Evolutionary conservation across 495 filamentous ascomycete genomes (phyloP).

Genomic region (Evansstolkia leycettana): DNA sequence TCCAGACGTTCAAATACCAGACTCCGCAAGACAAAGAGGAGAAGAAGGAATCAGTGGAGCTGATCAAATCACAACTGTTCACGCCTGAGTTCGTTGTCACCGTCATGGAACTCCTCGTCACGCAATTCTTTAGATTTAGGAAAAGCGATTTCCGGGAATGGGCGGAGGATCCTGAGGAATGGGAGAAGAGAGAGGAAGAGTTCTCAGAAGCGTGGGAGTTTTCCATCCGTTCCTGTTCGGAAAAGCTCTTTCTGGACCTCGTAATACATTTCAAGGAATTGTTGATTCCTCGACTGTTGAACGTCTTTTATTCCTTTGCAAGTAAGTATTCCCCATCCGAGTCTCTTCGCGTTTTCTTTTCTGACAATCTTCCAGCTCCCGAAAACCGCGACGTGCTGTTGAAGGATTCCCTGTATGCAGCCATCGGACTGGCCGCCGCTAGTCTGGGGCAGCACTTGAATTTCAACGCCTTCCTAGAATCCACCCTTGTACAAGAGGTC

Average conservation of each 20-base stretch:
- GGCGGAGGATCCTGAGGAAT: constrained; percentile 86
- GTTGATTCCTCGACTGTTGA: constrained; percentile 60
- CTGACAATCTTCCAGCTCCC: constrained; percentile 22
- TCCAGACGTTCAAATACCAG: constrained; percentile 70
- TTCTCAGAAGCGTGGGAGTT: constrained; percentile 75
- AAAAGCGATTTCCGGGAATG: constrained; percentile 74
- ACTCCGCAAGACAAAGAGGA: constrained; percentile 57
- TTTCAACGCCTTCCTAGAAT: constrained; percentile 66
- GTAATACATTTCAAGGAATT: constrained; percentile 75
- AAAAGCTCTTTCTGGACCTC: constrained; percentile 87
- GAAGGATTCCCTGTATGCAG: constrained; percentile 89
- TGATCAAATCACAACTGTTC: constrained; percentile 60
- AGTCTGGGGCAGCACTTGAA: constrained; percentile 60
- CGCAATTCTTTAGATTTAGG: constrained; percentile 81
- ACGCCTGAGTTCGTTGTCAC: constrained; percentile 60
- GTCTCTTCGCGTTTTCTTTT: background rate
- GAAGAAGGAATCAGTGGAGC: constrained; percentile 47
- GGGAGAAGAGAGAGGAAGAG: constrained; percentile 75
- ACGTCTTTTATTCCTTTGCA: constrained; percentile 64
- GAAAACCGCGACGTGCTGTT: constrained; percentile 59
- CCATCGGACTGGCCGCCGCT: constrained; percentile 74
- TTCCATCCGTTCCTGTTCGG: constrained; percentile 76
- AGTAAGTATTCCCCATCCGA: constrained; percentile 26
- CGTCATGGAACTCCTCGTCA: constrained; percentile 72
- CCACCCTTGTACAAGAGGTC: constrained; percentile 65